phyloP scores from a whole-genome alignment of 2,329 filamentous ascomycete genomes.

The Lachnellula suecica region DNA sequence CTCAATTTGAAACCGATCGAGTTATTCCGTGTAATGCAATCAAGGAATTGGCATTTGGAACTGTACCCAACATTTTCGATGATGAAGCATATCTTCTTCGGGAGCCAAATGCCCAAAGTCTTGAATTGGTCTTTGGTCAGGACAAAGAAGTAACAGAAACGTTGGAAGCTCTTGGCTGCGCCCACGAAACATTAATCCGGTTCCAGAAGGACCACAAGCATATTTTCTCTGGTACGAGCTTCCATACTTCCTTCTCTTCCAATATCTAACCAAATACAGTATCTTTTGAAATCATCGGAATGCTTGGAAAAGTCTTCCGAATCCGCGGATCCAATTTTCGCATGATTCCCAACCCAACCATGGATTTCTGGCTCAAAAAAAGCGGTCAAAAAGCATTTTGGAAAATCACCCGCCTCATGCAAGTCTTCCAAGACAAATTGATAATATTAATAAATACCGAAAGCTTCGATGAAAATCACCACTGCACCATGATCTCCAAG shows the following conservation, averaged over 20 bases:
- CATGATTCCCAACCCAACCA: conserved; percentile 56
- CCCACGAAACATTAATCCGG: conserved; percentile 48
- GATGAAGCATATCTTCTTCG: conserved; percentile 39
- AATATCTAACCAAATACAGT: conserved; percentile 37
- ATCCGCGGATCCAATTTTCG: conserved; percentile 50
- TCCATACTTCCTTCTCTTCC: not conserved
- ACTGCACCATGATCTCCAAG: conserved; percentile 14
- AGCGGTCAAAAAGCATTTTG: conserved; percentile 26
- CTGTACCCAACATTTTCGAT: conserved; percentile 54
- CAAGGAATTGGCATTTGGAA: conserved; percentile 56
- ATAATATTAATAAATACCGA: conserved; percentile 10
- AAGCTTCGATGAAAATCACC: conserved; percentile 4
- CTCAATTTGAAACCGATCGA: conserved; percentile 47
- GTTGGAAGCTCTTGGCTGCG: conserved; percentile 52
- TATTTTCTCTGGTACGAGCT: conserved; percentile 28
- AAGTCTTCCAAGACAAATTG: conserved; percentile 29
- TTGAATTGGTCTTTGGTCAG: conserved; percentile 40
- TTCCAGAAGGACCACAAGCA: conserved; percentile 34
- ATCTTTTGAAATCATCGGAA: conserved; percentile 58
- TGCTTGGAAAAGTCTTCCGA: conserved; percentile 52
- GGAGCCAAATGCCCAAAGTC: not conserved
- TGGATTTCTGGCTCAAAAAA: conserved; percentile 50
- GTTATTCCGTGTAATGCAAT: conserved; percentile 53
- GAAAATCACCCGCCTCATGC: conserved; percentile 29
- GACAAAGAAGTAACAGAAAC: conserved; percentile 51